A percentile compares a stretch with the other conserved stretches of the same genome.
These are phyloP conservation scores for Adenanthera pavonina DNA, from an alignment of 306 rosid species.

Conservation along the genomic window DNA sequence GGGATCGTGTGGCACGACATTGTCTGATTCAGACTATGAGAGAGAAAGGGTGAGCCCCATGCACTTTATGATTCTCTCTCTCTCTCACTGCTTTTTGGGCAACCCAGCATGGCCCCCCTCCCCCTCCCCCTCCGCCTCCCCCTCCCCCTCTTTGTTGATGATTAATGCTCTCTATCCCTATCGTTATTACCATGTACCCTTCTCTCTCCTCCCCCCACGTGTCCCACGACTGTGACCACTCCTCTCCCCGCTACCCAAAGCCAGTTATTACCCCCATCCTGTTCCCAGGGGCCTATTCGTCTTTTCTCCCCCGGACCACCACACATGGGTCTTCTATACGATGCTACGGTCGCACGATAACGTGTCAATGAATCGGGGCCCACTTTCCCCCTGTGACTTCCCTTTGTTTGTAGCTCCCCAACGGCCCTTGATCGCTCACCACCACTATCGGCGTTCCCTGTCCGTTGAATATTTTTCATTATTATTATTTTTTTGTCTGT, in stretches of 20 bases:
- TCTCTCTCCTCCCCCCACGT: not conserved
- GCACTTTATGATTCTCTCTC: slow-evolving; percentile 42
- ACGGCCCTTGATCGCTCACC: not conserved
- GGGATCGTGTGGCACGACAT: slow-evolving; percentile 26
- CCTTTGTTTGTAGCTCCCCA: not conserved
- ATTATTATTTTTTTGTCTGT: not conserved
- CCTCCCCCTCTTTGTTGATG: no score
- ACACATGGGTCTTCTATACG: slow-evolving; percentile 15
- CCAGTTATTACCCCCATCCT: not conserved
- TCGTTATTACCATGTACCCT: not conserved
- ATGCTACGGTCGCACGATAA: not conserved
- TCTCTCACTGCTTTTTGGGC: slow-evolving; percentile 44
- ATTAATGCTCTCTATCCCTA: not conserved
- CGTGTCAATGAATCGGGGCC: not conserved
- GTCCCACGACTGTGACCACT: not conserved
- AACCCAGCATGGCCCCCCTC: not conserved
- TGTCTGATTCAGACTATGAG: not conserved
- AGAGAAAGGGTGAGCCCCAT: slow-evolving; percentile 35
- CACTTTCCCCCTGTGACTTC: not conserved
- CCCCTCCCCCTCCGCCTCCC: no score
- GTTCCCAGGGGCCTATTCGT: not conserved
- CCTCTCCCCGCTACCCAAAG: not conserved
- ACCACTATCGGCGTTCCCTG: not conserved
- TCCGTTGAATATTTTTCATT: not conserved
- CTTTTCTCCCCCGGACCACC: not conserved